These are phyloP conservation scores for Trichomonas gallinae DNA, from an alignment of 208 protist species.

Conservation along the genomic window DNA sequence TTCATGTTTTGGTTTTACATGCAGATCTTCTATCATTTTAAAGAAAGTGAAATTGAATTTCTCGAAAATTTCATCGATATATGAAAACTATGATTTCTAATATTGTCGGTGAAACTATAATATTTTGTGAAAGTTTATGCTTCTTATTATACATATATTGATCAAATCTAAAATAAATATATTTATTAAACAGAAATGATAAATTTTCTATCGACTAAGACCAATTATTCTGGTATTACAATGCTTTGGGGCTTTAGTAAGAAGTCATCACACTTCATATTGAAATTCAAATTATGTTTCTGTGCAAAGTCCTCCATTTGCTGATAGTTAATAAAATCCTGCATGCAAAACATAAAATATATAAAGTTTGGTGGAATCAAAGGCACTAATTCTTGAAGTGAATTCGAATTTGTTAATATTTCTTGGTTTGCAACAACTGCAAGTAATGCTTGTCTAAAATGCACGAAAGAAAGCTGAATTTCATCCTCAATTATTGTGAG, in stretches of 20 bases:
- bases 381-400: background rate
- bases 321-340: background rate
- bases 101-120: too few relatives aligned
- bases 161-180: too few relatives aligned
- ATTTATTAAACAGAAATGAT: too few relatives aligned
- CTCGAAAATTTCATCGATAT: too few relatives aligned
- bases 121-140: too few relatives aligned
- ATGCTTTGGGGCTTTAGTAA: background rate
- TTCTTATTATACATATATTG: too few relatives aligned
- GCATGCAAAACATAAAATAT: background rate
- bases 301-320: background rate
- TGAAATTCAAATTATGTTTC: background rate
- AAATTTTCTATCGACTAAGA: too few relatives aligned
- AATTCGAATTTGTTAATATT: background rate
- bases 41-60: too few relatives aligned
- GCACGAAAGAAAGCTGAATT: background rate
- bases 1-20: too few relatives aligned
- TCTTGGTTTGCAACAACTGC: background rate
- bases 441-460: background rate
- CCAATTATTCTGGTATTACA: background rate
- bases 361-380: background rate
- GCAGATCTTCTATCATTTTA: too few relatives aligned
- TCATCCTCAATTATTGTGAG: background rate
- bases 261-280: background rate
- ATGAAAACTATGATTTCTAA: too few relatives aligned